A percentile compares a stretch with the other conserved stretches of the same genome.
Evolutionary conservation across 2,329 filamentous ascomycete species (phyloP).

Genomic region (Cladosporium austrohemisphaericum): DNA sequence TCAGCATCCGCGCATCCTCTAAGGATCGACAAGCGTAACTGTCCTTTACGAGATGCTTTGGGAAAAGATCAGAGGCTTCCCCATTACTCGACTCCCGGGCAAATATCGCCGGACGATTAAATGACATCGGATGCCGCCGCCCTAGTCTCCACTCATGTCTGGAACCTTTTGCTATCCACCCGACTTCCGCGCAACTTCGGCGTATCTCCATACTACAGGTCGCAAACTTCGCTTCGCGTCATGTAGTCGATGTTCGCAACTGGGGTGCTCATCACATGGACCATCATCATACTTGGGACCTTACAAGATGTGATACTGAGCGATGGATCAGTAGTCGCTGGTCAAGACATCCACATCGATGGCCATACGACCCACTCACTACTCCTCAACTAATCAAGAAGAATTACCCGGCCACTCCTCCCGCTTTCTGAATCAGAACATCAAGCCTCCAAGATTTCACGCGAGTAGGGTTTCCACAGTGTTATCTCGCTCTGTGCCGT

Average conservation of each 20-base stretch:
- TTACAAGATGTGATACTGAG: background rate
- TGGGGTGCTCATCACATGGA: background rate
- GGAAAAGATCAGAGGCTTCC: conserved; percentile 1
- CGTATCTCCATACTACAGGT: conserved; percentile 9
- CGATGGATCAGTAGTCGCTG: background rate
- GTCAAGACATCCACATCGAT: background rate
- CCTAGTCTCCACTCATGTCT: conserved; percentile 4
- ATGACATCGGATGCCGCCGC: conserved; percentile 5
- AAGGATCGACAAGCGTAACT: conserved; percentile 14
- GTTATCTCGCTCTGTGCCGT: conserved; percentile 4
- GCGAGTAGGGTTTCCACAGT: background rate
- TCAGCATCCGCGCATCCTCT: background rate
- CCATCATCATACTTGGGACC: background rate
- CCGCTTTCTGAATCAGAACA: background rate
- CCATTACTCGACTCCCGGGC: conserved; percentile 2
- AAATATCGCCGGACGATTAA: conserved; percentile 2
- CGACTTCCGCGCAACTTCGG: conserved; percentile 13
- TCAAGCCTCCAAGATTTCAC: background rate
- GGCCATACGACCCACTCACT: background rate
- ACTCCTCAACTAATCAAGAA: too few relatives aligned
- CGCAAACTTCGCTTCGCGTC: background rate
- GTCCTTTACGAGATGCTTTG: conserved; percentile 3
- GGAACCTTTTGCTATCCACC: background rate
- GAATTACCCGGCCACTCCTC: background rate
- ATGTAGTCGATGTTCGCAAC: too few relatives aligned